Percentiles rank a stretch among this genome's conserved stretches.
Conservation (phyloP, 192 early-diverging fungal species). For the Bifiguratus adelaidae region DNA sequence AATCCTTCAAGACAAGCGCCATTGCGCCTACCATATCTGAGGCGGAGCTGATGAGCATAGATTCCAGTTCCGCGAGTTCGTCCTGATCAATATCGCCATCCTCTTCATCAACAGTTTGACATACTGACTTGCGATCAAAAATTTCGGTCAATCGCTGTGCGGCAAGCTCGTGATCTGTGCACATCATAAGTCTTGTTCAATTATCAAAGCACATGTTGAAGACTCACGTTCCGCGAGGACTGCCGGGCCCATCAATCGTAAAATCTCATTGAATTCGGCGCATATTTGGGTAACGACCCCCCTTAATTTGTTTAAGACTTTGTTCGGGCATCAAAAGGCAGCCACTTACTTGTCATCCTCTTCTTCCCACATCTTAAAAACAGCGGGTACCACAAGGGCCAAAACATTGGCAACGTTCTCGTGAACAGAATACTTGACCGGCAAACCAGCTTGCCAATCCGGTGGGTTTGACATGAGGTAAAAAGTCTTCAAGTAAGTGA, state of each 20-base stretch:
- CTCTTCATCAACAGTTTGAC: conserved; percentile 61
- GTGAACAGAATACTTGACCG: conserved; percentile 56
- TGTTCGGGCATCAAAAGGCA: neutral
- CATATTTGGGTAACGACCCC: conserved; percentile 74
- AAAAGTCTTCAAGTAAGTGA: conserved; percentile 69
- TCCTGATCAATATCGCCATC: conserved; percentile 62
- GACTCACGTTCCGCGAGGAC: conserved; percentile 39
- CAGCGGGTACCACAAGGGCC: conserved; percentile 53
- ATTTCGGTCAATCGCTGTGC: conserved; percentile 33
- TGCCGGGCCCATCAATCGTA: conserved; percentile 69
- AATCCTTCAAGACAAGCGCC: conserved; percentile 59
- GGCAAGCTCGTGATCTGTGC: conserved; percentile 13
- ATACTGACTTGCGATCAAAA: conserved; percentile 64
- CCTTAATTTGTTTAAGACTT: too few species aligned
- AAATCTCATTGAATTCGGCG: conserved; percentile 54
- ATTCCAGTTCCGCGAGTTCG: conserved; percentile 78
- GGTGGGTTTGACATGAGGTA: conserved; percentile 54
- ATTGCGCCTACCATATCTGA: conserved; percentile 76
- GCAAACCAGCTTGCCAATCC: conserved; percentile 71
- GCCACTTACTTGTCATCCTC: conserved; percentile 64
- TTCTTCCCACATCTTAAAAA: conserved; percentile 63
- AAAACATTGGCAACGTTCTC: conserved; percentile 65
- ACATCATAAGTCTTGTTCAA: neutral
- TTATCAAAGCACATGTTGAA: neutral
- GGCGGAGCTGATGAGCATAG: conserved; percentile 65